Percentiles rank a stretch among this genome's conserved stretches.
phyloP scores from a whole-genome alignment of 805 yeast genomes.

The Yamadazyma sp. region DNA sequence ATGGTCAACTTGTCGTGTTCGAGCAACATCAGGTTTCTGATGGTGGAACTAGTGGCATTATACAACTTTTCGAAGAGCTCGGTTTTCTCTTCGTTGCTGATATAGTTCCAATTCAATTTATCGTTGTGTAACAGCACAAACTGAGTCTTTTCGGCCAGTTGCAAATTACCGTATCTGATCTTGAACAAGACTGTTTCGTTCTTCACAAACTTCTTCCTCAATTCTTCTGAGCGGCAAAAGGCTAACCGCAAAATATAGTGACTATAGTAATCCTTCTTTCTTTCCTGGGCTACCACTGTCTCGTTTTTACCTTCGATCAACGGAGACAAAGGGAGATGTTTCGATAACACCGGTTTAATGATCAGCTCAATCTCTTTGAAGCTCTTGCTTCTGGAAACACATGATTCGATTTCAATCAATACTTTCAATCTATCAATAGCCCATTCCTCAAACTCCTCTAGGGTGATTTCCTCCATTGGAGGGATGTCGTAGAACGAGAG shows the following conservation, averaged over 20 bases:
- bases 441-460: conserved; percentile 94
- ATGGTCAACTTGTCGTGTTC: conserved; percentile 31
- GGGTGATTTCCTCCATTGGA: conserved; percentile 81
- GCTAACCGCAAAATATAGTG: conserved; percentile 88
- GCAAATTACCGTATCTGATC: conserved; percentile 65
- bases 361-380: conserved; percentile 63
- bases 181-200: conserved; percentile 76
- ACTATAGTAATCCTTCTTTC: conserved; percentile 87
- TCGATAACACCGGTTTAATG: conserved; percentile 64
- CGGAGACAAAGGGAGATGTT: conserved; percentile 60
- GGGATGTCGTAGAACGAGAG: conserved; percentile 75
- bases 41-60: conserved; percentile 52
- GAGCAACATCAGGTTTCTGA: conserved; percentile 36
- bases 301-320: conserved; percentile 27
- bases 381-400: conserved; percentile 61
- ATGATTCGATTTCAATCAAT: conserved; percentile 79
- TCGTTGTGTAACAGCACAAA: conserved; percentile 58
- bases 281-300: conserved; percentile 49
- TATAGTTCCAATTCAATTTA: conserved; percentile 72
- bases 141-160: conserved; percentile 62
- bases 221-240: conserved; percentile 83
- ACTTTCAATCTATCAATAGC: conserved; percentile 88
- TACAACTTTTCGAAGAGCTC: conserved; percentile 49
- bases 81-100: conserved; percentile 59
- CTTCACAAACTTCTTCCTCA: conserved; percentile 73